A percentile compares a stretch with the other conserved stretches of the same genome.
These are phyloP conservation scores for Shiraia sp. DNA, from an alignment of 2,329 filamentous ascomycete species.

Conservation along the genomic window DNA sequence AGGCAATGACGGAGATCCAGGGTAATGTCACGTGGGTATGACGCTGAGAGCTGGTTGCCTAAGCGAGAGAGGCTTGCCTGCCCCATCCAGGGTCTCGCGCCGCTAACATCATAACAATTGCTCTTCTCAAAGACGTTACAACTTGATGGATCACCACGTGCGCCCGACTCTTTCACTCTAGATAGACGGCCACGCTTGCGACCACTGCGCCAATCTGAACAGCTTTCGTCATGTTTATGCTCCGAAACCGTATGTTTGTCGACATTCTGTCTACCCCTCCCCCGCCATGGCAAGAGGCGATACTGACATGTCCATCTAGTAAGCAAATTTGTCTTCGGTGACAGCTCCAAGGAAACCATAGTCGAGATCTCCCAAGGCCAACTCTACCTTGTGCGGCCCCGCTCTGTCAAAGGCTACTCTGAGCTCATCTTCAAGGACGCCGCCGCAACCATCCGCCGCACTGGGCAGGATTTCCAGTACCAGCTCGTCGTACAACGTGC, in stretches of 20 bases:
- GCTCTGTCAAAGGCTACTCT: constrained; percentile 95
- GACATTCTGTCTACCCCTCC: constrained; percentile 36
- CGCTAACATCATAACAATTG: constrained; percentile 18
- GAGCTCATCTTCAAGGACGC: constrained; percentile 99
- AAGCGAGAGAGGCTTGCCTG: constrained; percentile 16
- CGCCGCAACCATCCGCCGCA: constrained; percentile 86
- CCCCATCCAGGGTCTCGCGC: constrained; percentile 15
- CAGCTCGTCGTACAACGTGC: constrained; percentile 95
- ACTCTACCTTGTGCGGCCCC: constrained; percentile 92
- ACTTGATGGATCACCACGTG: constrained; percentile 17
- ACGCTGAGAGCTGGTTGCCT: constrained; percentile 2
- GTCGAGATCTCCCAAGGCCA: constrained; percentile 95
- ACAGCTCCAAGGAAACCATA: constrained; percentile 86
- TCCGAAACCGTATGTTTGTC: constrained; percentile 44
- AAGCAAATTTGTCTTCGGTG: constrained; percentile 89
- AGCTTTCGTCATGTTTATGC: constrained; percentile 45
- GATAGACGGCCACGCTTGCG: constrained; percentile 20
- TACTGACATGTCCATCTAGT: constrained; percentile 57
- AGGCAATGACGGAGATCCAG: no score
- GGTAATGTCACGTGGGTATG: constrained; percentile 6
- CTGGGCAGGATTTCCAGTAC: constrained; percentile 94
- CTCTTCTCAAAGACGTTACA: constrained; percentile 19
- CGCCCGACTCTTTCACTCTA: constrained; percentile 20
- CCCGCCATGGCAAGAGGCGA: constrained; percentile 26
- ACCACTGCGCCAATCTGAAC: constrained; percentile 8